phyloP scores from a whole-genome alignment of 1,139 yeast species.

The Suhomyces atakaporum region DNA sequence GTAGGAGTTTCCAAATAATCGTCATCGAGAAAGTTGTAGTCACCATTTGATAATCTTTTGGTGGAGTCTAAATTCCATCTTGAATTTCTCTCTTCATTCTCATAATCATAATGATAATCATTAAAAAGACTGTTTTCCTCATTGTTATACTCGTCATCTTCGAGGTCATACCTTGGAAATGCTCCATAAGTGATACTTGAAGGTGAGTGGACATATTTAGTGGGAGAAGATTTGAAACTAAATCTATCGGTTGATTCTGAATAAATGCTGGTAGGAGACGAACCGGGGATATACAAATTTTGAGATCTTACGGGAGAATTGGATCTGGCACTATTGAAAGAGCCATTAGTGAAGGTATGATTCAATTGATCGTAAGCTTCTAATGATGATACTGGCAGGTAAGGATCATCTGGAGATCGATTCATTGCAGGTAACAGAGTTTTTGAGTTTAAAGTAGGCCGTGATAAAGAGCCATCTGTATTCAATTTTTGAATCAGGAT shows the following conservation, averaged over 20 bases:
- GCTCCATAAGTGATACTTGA: constrained; percentile 15
- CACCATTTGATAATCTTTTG: constrained; percentile 8
- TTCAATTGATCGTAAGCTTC: constrained; percentile 1
- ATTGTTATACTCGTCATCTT: constrained; percentile 3
- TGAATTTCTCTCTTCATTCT: constrained; percentile 14
- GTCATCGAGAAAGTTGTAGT: constrained; percentile 13
- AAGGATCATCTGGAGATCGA: not conserved
- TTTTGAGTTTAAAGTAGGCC: constrained; percentile 6
- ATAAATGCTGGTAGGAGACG: constrained; percentile 8
- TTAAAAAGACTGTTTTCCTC: constrained; percentile 7
- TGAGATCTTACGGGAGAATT: constrained; percentile 13
- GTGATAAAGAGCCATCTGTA: constrained; percentile 1
- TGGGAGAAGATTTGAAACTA: constrained; percentile 32
- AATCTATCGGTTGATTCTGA: constrained; percentile 7
- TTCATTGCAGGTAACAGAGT: constrained; percentile 11
- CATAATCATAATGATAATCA: constrained; percentile 11
- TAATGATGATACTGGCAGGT: constrained; percentile 6
- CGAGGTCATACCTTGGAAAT: constrained; percentile 2
- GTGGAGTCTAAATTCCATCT: constrained; percentile 4
- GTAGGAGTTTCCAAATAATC: constrained; percentile 29
- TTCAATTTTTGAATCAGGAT: constrained; percentile 10
- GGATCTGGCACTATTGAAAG: not conserved
- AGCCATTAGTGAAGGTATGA: not conserved
- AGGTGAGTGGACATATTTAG: constrained; percentile 22
- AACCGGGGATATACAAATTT: constrained; percentile 13